Evolutionary conservation across 2,329 filamentous ascomycete species (phyloP), one percentile per base, ranked within the genome.

Genomic region (Metarhizium album): DNA sequence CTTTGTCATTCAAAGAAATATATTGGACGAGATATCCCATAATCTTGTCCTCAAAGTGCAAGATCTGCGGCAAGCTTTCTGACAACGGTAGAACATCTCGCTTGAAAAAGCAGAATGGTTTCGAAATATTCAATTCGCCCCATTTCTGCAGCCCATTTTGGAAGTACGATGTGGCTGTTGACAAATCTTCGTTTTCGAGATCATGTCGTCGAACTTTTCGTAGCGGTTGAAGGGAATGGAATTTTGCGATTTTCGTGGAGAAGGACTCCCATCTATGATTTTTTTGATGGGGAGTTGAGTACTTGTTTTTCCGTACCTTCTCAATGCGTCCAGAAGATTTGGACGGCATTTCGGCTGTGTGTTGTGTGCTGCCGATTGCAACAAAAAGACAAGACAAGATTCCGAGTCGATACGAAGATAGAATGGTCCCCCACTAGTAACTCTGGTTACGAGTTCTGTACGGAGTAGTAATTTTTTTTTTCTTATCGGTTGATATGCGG

Each of bases 261-360:
- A 97, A 97, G 55, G 87, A 85, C 70, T 96, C 86, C 80, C 89
- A 97, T 65, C 87, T 80, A 70, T 96, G 88, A 48, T 88, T 86
- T 64, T 88, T 90, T 55, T 84, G 83, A 58, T 90, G 87, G 47
- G 76, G 74, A 24, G 88, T 94, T 57, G 78, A 77, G 54, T 78
- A 77, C 64, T 86, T 89, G 56, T 76, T 76, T 70, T 85, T 87
- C 58, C 76, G 78, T 67, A 79, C 76, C 75, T 86, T 86, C 61
- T 76, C 71, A 62, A 87, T 84, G 63, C 81, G 79, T 57, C 83
- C 82, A 52, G 83, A 82, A 40, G 76, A 76, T 61, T 78, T 78
- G 60, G 75, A 71, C 60, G 78, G 75, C 80, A 84, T 84, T 54
- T 68, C 76, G 71, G 62, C 65, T 62, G 62, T 60, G 53, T 59